These are phyloP conservation scores for Pythium oligandrum DNA, from an alignment of 352 stramenopile species.

Conservation along the genomic window DNA sequence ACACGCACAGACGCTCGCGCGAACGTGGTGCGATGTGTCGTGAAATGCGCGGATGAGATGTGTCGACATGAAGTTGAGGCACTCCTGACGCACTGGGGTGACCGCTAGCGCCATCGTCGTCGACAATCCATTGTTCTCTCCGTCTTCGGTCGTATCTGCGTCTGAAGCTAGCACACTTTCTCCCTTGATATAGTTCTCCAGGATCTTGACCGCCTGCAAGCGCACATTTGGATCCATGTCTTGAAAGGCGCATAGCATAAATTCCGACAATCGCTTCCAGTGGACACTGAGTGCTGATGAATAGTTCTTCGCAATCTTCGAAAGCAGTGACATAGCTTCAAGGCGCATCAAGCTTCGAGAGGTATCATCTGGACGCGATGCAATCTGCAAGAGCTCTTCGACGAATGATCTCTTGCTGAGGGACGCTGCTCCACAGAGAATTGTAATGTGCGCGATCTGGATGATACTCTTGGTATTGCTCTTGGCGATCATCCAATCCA, in stretches of 20 bases:
- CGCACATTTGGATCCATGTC: conserved; percentile 83
- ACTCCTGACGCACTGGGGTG: conserved; percentile 32
- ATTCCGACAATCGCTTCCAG: conserved; percentile 63
- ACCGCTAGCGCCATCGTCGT: too few relatives aligned
- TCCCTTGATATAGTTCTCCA: conserved; percentile 87
- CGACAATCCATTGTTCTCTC: too few relatives aligned
- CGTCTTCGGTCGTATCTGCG: too few relatives aligned
- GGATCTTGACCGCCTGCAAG: conserved; percentile 82
- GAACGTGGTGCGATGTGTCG: conserved; percentile 82
- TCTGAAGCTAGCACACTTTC: conserved; percentile 1
- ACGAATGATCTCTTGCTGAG: conserved; percentile 67
- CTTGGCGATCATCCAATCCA: conserved; percentile 70
- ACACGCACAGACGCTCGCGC: conserved; percentile 81
- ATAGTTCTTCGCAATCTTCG: conserved; percentile 85
- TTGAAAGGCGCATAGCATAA: conserved; percentile 80
- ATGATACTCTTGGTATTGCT: conserved; percentile 40
- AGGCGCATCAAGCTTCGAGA: conserved; percentile 52
- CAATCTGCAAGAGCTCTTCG: conserved; percentile 65
- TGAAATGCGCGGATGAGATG: conserved; percentile 80
- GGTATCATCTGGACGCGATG: conserved; percentile 53
- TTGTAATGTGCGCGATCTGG: conserved; percentile 52
- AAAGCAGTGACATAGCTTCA: conserved; percentile 80
- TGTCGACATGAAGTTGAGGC: conserved; percentile 71
- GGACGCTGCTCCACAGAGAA: conserved; percentile 51
- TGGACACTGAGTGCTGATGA: conserved; percentile 59